Percentiles rank a stretch among this genome's conserved stretches.
Conservation (phyloP, 805 yeast species). For the Sugiyamaella marilandica region DNA sequence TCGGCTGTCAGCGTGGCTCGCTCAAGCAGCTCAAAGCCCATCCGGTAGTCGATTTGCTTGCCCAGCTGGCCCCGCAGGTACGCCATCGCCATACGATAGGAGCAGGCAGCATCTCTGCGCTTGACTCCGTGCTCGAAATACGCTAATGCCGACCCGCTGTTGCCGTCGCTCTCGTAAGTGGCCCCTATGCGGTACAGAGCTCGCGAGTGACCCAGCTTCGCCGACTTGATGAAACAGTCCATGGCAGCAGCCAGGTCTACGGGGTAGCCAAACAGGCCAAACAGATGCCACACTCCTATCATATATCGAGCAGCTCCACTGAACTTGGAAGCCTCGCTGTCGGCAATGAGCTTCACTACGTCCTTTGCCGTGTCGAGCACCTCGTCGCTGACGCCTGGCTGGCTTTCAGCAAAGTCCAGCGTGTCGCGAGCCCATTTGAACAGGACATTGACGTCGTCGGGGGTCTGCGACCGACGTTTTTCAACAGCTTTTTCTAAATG, state of each 20-base stretch:
- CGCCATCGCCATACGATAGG: constrained; percentile 35
- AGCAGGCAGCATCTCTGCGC: constrained; percentile 35
- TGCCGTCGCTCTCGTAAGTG: constrained; percentile 31
- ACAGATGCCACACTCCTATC: constrained; percentile 28
- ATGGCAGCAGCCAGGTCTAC: constrained; percentile 22
- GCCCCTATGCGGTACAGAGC: constrained; percentile 36
- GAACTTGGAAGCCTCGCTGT: constrained; percentile 16
- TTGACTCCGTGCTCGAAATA: constrained; percentile 35
- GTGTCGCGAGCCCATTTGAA: constrained; percentile 32
- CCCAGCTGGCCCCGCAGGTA: constrained; percentile 31
- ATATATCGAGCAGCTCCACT: constrained; percentile 29
- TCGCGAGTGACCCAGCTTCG: constrained; percentile 30
- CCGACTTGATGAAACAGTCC: constrained; percentile 30
- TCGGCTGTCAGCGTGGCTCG: constrained; percentile 30
- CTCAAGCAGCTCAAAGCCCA: constrained; percentile 27
- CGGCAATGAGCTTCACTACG: constrained; percentile 22
- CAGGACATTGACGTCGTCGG: constrained; percentile 10
- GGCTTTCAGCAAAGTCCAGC: constrained; percentile 29
- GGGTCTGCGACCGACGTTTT: neutral
- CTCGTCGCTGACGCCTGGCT: constrained; percentile 23
- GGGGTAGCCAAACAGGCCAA: constrained; percentile 27
- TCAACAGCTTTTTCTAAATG: constrained; percentile 9
- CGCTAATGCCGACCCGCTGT: constrained; percentile 28
- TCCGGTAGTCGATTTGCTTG: constrained; percentile 22
- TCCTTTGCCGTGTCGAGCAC: constrained; percentile 23